A percentile compares a stretch with the other conserved stretches of the same genome.
Conservation (phyloP, 306 rosid species). For the Vigna unguiculata region DNA sequence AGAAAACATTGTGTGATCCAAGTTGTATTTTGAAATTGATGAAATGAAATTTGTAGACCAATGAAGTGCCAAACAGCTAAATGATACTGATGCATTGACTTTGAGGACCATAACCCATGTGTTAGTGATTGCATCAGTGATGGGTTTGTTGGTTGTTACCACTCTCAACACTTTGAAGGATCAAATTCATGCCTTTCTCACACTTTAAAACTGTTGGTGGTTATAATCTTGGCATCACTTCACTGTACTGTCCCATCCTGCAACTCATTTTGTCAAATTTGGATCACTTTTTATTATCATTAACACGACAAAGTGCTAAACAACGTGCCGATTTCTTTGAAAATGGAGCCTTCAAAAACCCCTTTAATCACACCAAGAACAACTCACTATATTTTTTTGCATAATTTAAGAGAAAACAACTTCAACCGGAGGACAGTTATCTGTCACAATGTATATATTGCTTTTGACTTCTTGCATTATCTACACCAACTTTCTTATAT, state of each 20-base stretch:
- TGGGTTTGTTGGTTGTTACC: slow-evolving; percentile 47
- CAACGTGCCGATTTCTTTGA: not conserved
- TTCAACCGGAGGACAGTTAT: not conserved
- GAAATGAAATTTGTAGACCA: not conserved
- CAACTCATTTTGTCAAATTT: not conserved
- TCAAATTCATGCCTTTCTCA: slow-evolving; percentile 26
- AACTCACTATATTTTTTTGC: not conserved
- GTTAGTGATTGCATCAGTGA: slow-evolving; percentile 36
- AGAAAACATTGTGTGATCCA: too few species aligned
- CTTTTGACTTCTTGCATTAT: not conserved
- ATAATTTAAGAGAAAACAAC: not conserved
- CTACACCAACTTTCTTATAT: not conserved
- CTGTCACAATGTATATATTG: slow-evolving; percentile 16
- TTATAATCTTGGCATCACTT: slow-evolving; percentile 22
- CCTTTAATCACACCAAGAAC: not conserved
- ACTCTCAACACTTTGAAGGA: slow-evolving; percentile 27
- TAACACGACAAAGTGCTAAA: slow-evolving; percentile 3
- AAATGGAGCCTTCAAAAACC: not conserved
- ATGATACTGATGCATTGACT: slow-evolving; percentile 47
- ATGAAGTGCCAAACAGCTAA: slow-evolving; percentile 49
- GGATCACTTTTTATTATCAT: slow-evolving; percentile 16
- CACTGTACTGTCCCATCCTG: slow-evolving; percentile 11
- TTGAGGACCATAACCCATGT: slow-evolving; percentile 41
- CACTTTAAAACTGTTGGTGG: slow-evolving; percentile 18
- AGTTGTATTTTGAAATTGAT: slow-evolving; percentile 18